A percentile compares a stretch with the other conserved stretches of the same genome.
Conservation (phyloP, 345 rosid species). For the Salix purpurea region DNA sequence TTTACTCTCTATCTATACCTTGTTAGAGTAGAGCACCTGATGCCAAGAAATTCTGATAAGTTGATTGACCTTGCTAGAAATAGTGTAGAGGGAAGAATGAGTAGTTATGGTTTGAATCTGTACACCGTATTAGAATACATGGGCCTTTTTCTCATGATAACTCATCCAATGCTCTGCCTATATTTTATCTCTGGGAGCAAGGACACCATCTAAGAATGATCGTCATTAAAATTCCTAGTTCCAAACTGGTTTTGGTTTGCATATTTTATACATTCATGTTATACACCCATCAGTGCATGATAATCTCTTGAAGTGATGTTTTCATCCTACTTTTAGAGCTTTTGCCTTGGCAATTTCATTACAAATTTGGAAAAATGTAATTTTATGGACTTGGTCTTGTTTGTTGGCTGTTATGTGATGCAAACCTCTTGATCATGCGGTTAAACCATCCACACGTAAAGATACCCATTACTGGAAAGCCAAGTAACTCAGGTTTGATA, state of each 20-base stretch:
- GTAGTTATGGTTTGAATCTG: neutral
- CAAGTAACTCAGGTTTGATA: no score
- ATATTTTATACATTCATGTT: neutral
- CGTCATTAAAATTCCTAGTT: neutral
- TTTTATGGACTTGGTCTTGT: neutral
- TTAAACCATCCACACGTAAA: no score
- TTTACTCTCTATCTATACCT: neutral
- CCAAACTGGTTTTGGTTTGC: neutral
- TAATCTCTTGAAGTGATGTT: neutral
- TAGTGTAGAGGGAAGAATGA: neutral
- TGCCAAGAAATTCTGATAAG: neutral
- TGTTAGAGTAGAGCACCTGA: neutral
- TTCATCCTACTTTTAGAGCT: neutral
- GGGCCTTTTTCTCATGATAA: neutral
- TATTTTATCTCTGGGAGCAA: neutral
- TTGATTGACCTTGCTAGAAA: neutral
- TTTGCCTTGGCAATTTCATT: neutral
- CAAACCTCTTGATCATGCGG: no score
- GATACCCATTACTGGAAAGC: no score
- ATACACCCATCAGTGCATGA: neutral
- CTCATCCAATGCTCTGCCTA: neutral
- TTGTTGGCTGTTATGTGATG: neutral
- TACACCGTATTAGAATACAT: neutral
- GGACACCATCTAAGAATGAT: neutral
- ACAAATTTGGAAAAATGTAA: neutral